Evolutionary conservation across 306 rosid species (phyloP), one percentile per base, ranked within the genome.

Genomic region (Inga leiocalycina): DNA sequence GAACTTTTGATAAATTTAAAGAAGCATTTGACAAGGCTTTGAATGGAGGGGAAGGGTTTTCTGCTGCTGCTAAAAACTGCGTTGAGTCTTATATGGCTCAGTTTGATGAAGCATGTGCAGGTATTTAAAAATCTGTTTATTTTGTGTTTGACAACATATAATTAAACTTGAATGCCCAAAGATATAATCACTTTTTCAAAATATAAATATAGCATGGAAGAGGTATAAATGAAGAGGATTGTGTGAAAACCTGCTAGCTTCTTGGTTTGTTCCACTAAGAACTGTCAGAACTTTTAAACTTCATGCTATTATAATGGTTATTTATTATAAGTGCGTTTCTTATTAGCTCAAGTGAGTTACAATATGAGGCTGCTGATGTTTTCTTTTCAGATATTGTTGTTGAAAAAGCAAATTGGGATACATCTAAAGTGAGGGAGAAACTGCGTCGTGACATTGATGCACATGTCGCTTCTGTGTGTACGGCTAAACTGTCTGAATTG

Each of bases 21-120:
- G 97, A 88, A 79, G 90, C 90, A 80, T 90, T 94, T 89, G 98
- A 93, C 74, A 93, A 93, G 82, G 93, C 94, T 77, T 84, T 93
- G 91, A 86, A 77, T 75, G 88, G 86, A 4, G 97, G 97, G 73
- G 97, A 90, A 81, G 91, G 79, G 51, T 94, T 94, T 89, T 91
- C 97, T 77, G 86, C 66, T 41, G 97, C 94, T 59, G 83, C 97
- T 54, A 24, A 57, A 74, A 81, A 80, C 71, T 91, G 94, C 67
- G 30, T 78, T 34, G 87, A 79, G 76, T 87, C 87, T 35, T 87
- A 59, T 76, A 71, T 91, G 88, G 86, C 89, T 79, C 84, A 43
- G 67, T 94, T 94, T 85, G 98, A 94, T 79, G 85, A 88, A 77
- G 89, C 83, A 81, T 89, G 93, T 91, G 90, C 91, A 88, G 97